Conservation (phyloP, 1,284 basidiomycete species). For the Austroboletus novae-zelandiae region DNA sequence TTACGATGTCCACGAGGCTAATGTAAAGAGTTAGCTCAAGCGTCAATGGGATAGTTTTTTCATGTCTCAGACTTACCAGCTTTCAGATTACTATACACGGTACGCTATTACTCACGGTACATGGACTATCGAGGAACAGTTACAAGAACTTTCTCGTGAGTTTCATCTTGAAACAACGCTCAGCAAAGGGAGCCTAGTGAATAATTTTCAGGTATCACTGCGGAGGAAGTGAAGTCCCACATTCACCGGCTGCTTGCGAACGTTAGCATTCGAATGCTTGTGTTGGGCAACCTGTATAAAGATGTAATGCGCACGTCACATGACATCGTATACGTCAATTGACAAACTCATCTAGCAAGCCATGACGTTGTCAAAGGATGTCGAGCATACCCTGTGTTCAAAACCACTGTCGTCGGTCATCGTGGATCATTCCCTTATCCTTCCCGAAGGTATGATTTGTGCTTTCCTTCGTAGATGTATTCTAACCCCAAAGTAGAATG, state of each 20-base stretch:
- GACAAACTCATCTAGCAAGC: slow-evolving; percentile 59
- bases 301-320: slow-evolving; percentile 49
- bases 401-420: slow-evolving; percentile 48
- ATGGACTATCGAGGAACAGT: slow-evolving; percentile 82
- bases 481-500: slow-evolving; percentile 45
- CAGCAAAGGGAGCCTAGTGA: background rate
- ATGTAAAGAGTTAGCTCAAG: slow-evolving; percentile 48
- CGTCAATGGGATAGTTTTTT: slow-evolving; percentile 86
- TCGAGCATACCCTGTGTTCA: slow-evolving; percentile 67
- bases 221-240: slow-evolving; percentile 73
- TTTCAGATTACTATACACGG: slow-evolving; percentile 78
- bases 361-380: slow-evolving; percentile 66
- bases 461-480: background rate
- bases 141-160: slow-evolving; percentile 78
- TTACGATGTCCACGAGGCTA: slow-evolving; percentile 3
- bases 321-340: slow-evolving; percentile 2
- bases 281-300: slow-evolving; percentile 83
- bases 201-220: slow-evolving; percentile 14
- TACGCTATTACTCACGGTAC: slow-evolving; percentile 70
- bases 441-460: slow-evolving; percentile 57
- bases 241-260: slow-evolving; percentile 62
- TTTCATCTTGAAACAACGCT: slow-evolving; percentile 10
- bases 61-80: slow-evolving; percentile 79
- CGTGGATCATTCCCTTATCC: slow-evolving; percentile 53
- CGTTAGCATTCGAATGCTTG: slow-evolving; percentile 74